These are phyloP conservation scores for Asterochloris sp. DNA, from an alignment of 139 green algal genomes.

Conservation along the genomic window DNA sequence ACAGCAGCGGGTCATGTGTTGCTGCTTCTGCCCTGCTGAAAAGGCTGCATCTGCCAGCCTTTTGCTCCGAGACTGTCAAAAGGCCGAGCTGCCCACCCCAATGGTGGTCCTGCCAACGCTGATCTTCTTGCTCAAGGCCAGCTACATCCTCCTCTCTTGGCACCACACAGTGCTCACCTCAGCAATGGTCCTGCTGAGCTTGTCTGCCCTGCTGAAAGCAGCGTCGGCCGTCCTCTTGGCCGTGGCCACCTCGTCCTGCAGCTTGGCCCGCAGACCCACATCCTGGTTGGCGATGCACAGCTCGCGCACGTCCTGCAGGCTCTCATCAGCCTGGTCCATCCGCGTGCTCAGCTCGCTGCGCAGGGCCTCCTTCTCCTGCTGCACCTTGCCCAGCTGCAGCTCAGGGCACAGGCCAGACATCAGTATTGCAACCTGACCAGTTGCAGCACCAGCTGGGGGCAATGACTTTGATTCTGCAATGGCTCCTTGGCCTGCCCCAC, in stretches of 20 bases:
- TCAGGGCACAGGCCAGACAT: neutral
- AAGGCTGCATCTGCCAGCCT: neutral
- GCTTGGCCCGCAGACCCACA: too few relatives aligned
- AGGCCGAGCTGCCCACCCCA: neutral
- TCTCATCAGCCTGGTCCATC: too few relatives aligned
- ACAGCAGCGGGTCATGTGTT: neutral
- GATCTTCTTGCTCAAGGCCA: neutral
- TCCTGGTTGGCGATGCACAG: conserved; percentile 8
- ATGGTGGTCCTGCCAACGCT: neutral
- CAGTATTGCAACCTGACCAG: neutral
- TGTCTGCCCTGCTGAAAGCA: neutral
- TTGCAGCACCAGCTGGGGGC: neutral
- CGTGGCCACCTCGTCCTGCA: neutral
- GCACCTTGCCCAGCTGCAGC: conserved; percentile 4
- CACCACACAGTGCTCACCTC: neutral
- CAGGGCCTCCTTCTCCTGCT: neutral
- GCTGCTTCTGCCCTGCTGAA: neutral
- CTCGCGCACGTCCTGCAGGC: conserved; percentile 3
- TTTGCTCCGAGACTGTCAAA: neutral
- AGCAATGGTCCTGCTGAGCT: neutral
- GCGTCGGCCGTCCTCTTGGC: neutral
- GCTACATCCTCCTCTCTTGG: neutral
- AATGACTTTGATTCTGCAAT: neutral
- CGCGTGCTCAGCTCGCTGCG: too few relatives aligned
- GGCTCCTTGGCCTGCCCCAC: too few relatives aligned